A percentile compares a stretch with the other conserved stretches of the same genome.
These are phyloP conservation scores for Vitis cinerea DNA, from an alignment of 164 flowering plant species.

Conservation along the genomic window DNA sequence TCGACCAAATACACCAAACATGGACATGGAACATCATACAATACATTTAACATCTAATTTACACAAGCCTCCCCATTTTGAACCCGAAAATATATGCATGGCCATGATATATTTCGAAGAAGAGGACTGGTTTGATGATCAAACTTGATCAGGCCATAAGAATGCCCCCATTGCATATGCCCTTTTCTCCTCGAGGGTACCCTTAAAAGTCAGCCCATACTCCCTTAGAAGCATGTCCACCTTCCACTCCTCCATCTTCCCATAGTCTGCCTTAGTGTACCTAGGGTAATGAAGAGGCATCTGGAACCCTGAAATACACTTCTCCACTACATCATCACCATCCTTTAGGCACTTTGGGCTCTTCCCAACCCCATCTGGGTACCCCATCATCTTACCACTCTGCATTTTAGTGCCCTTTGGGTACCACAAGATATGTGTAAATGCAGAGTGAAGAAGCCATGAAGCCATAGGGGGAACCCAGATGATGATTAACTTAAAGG, in stretches of 20 bases:
- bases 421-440: conserved; percentile 16
- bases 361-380: conserved; percentile 5
- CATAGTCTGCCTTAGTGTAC: conserved; percentile 35
- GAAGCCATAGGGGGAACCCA: not conserved
- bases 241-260: conserved; percentile 41
- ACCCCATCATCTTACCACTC: not conserved
- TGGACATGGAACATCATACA: too few species aligned
- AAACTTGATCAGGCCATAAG: conserved; percentile 45
- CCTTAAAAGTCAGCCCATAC: conserved; percentile 35
- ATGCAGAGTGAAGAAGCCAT: conserved; percentile 24
- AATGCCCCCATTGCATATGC: conserved; percentile 48
- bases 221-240: conserved; percentile 31
- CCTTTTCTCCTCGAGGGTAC: conserved; percentile 40
- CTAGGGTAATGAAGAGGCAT: conserved; percentile 55
- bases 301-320: conserved; percentile 20
- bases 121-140: not conserved
- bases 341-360: not conserved
- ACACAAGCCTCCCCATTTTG: too few species aligned
- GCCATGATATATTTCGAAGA: too few species aligned
- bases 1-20: too few species aligned
- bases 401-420: conserved; percentile 2
- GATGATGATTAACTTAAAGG: not conserved
- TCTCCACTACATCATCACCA: too few species aligned
- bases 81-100: too few species aligned
- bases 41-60: too few species aligned